Evolutionary conservation across 805 yeast genomes (phyloP).

Genomic region (Kodamaea jinghongensis): DNA sequence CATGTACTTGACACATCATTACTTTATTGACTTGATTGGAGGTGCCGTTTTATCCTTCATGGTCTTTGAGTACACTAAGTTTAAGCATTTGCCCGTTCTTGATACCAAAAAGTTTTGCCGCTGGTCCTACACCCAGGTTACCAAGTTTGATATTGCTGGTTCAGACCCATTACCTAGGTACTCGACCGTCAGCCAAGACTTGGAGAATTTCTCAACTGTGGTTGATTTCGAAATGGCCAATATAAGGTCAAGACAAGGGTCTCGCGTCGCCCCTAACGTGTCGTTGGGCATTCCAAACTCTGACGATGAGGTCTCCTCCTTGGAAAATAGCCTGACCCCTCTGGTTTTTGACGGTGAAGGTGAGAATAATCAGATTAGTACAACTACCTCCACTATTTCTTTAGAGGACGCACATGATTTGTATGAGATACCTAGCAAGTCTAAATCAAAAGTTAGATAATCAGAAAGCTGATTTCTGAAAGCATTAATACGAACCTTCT

Average conservation of each 20-base stretch:
- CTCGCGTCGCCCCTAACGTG: conserved; percentile 13
- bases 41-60: conserved; percentile 81
- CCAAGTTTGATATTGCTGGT: conserved; percentile 22
- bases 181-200: conserved; percentile 1
- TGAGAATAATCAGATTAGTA: conserved; percentile 26
- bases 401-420: conserved; percentile 25
- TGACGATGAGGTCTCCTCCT: conserved; percentile 23
- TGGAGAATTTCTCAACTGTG: conserved; percentile 4
- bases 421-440: conserved; percentile 1
- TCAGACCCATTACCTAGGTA: conserved; percentile 30
- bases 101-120: conserved; percentile 58
- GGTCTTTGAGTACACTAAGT: conserved; percentile 68
- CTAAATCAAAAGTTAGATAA: conserved; percentile 3
- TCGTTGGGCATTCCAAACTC: conserved; percentile 10
- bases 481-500: conserved; percentile 2
- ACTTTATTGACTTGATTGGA: conserved; percentile 89
- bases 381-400: conserved; percentile 34
- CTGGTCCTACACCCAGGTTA: conserved; percentile 56
- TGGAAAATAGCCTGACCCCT: conserved; percentile 37
- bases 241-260: conserved; percentile 29
- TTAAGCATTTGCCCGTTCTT: conserved; percentile 62
- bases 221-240: conserved; percentile 22
- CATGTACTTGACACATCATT: conserved; percentile 96
- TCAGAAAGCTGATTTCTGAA: not conserved
- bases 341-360: conserved; percentile 33